Evolutionary conservation across 495 filamentous ascomycete species (phyloP).

Genomic region (Letharia lupina): DNA sequence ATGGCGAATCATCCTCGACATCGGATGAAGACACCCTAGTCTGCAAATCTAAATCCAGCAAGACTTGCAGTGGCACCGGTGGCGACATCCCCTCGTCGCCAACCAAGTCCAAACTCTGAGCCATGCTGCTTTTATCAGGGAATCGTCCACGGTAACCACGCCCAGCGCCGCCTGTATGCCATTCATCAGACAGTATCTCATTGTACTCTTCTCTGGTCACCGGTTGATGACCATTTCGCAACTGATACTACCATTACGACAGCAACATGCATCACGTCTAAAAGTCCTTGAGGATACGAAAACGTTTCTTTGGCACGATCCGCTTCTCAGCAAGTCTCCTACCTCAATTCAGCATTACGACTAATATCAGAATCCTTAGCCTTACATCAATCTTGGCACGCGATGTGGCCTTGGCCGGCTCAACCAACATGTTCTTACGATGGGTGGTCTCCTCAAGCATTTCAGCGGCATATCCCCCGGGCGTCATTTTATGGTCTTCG

Average conservation of each 20-base stretch:
- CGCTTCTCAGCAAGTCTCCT: neutral
- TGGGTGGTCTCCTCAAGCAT: slow-evolving; percentile 17
- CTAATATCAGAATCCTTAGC: slow-evolving; percentile 1
- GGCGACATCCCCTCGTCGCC: slow-evolving; percentile 17
- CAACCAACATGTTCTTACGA: slow-evolving; percentile 9
- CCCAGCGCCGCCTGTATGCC: neutral
- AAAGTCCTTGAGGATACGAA: neutral
- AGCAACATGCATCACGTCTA: slow-evolving; percentile 10
- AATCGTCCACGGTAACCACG: neutral
- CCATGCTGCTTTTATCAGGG: neutral
- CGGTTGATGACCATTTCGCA: neutral
- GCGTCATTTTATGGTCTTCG: slow-evolving; percentile 17
- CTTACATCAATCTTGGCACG: slow-evolving; percentile 9
- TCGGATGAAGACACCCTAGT: slow-evolving; percentile 19
- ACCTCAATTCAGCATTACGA: neutral
- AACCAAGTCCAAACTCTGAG: slow-evolving; percentile 24
- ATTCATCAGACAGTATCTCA: neutral
- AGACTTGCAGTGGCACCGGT: slow-evolving; percentile 9
- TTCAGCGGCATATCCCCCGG: slow-evolving; percentile 18
- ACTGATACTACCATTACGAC: neutral
- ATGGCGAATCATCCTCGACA: slow-evolving; percentile 11
- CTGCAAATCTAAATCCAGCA: slow-evolving; percentile 15
- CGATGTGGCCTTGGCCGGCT: slow-evolving; percentile 11
- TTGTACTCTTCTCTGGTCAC: neutral
- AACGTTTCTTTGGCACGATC: neutral